Percentiles rank a stretch among this genome's conserved stretches.
Evolutionary conservation across 116 monocot genomes (phyloP).

Genomic region (Trichopus zeylanicus): DNA sequence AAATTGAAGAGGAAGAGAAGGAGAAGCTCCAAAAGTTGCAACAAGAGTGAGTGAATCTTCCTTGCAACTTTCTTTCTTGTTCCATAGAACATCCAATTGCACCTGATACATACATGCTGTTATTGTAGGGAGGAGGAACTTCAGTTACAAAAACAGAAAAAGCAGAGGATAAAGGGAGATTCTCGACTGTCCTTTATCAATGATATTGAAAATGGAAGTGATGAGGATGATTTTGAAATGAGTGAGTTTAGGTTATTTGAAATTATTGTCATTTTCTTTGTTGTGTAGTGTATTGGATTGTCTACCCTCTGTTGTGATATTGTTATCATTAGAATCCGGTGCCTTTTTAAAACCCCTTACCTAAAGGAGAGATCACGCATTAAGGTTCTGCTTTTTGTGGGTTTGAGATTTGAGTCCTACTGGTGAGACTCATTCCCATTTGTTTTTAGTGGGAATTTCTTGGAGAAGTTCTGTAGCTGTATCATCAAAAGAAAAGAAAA

Average conservation of each 20-base stretch:
- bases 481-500: too few relatives aligned
- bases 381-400: too few relatives aligned
- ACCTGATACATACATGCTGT: too few relatives aligned
- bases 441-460: too few relatives aligned
- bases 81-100: too few relatives aligned
- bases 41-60: conserved; percentile 62
- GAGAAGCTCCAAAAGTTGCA: conserved; percentile 94
- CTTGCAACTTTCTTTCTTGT: background rate
- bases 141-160: conserved; percentile 75
- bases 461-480: too few relatives aligned
- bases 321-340: too few relatives aligned
- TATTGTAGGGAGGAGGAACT: conserved; percentile 79
- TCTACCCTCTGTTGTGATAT: background rate
- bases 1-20: conserved; percentile 99
- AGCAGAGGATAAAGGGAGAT: conserved; percentile 76
- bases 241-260: conserved; percentile 19
- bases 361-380: too few relatives aligned
- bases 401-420: too few relatives aligned
- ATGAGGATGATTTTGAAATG: conserved; percentile 58
- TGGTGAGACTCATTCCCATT: too few relatives aligned
- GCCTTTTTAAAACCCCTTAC: too few relatives aligned
- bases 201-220: conserved; percentile 86
- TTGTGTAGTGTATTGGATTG: background rate
- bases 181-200: conserved; percentile 78
- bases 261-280: background rate